Base-by-base conservation (phyloP, 1,284 basidiomycete genomes). In the Ustilago curta region DNA sequence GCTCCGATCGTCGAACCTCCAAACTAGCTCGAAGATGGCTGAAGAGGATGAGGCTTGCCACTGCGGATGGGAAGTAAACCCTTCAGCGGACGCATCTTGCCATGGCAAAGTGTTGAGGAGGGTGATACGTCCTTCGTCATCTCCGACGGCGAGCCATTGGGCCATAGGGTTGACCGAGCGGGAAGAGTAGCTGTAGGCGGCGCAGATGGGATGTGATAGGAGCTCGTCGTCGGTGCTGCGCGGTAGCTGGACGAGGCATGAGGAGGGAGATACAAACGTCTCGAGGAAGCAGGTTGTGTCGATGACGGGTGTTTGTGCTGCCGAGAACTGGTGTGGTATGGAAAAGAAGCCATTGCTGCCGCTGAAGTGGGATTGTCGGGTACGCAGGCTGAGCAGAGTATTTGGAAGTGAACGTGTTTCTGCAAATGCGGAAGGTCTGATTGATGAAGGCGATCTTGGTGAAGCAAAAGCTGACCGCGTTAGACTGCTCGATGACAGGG, bases 71-170 rank as follows among this genome's bases (percentile, higher is more conserved):
- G 19, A 21, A 18, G 57, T 45, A n/a, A 27, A 55, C 3, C 27
- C 14, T 32, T 70, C 59, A 4, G 65, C 56, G 5, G 66, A 47
- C 4, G 23, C 21, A 40, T 76, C 70, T 23, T 72, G 69, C 49
- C 58, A 59, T 2, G 71, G 25, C 14, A 70, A 51, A 12, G 81
- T 84, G 53, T 84, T 71, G 58, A 83, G 52, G 4, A 84, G 71
- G 5, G 74, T 70, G 47, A 84, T 66, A 16, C 78, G 70, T 7
- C 83, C 82, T 47, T 83, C 79, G 63, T 83, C 82, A 58, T 81
- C 79, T 31, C 83, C 83, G 0, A 82, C 78, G 1, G 83, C 83
- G 2, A 84, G 77, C 71, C 80, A 83, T 55, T 80, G 80, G 18
- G 79, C 65, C 2, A 65, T 56, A 2, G 69, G 75, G 45, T 68